Evolutionary conservation across 208 protist species (phyloP).

Genomic region (Angomonas deanei): DNA sequence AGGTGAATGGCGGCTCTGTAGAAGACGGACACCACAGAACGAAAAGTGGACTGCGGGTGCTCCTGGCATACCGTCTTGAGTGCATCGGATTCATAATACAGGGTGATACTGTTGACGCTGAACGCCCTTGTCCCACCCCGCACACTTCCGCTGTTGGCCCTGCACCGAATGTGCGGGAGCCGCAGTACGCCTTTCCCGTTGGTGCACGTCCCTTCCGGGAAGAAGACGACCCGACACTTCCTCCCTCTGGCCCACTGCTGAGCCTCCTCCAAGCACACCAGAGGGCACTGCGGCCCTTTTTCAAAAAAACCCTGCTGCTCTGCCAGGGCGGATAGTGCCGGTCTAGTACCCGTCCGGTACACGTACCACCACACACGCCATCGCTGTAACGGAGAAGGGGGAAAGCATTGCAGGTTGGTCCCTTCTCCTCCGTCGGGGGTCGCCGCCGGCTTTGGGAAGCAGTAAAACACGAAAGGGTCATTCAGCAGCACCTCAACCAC

Average conservation of each 20-base stretch:
- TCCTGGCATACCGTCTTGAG: slow-evolving; percentile 46
- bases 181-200: slow-evolving; percentile 69
- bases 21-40: no score
- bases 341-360: slow-evolving; percentile 28
- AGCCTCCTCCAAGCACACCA: slow-evolving; percentile 23
- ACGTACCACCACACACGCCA: slow-evolving; percentile 61
- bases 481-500: slow-evolving; percentile 56
- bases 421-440: slow-evolving; percentile 8
- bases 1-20: no score
- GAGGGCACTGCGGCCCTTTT: slow-evolving; percentile 9
- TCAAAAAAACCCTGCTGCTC: not conserved
- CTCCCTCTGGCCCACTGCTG: slow-evolving; percentile 20
- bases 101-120: slow-evolving; percentile 24
- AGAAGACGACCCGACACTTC: slow-evolving; percentile 54
- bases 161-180: slow-evolving; percentile 15
- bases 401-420: slow-evolving; percentile 45
- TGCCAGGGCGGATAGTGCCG: slow-evolving; percentile 23
- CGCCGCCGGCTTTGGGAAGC: slow-evolving; percentile 16
- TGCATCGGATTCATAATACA: slow-evolving; percentile 55
- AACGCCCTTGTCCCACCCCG: slow-evolving; percentile 10
- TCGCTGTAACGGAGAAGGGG: slow-evolving; percentile 53
- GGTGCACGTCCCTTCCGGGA: slow-evolving; percentile 59
- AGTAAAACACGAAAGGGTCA: slow-evolving; percentile 25
- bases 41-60: slow-evolving; percentile 7
- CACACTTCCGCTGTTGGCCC: not conserved